Evolutionary conservation across 129 eudicot species (phyloP), one percentile per base, ranked within the genome.

Genomic region (Centrapalus pauciflorus): DNA sequence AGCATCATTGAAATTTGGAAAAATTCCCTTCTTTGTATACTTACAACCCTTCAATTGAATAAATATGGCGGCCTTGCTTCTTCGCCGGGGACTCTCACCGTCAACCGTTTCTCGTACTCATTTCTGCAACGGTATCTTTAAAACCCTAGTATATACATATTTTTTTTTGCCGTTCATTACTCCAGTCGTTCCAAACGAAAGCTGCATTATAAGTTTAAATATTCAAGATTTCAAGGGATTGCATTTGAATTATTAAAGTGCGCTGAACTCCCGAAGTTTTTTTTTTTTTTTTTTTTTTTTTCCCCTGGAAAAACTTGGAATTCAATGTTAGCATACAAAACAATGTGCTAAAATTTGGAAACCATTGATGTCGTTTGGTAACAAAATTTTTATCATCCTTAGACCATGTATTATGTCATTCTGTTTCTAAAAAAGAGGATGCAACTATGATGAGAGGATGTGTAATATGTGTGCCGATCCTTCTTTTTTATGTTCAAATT

Each of bases 81-180:
- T 80, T 80, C 78, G 81, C 74, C 80, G 77, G 77, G 12, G 70
- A 63, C 63, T 74, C 65, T 64, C 73, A 21, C 46, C 71, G 65
- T 57, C 72, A 1, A 46, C 66, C 54, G 20, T 50, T 66, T 71
- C 51, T 32, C 75, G 37, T 66, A 43, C 56, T 32, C 38, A 75
- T 69, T 65, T 71, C 71, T 19, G 68, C 62, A 46, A 61, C 16
- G 83, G 83, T 79, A 79, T 23, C 62, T 68, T 67, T 20, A 26
- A 26, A 16, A 59, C 37, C 66, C 69, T 26, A 10, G 1, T 16
- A 9, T 35, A 2, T 52, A 34, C n/a, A 1, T 32, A 3, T 35
- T 14, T 25, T n/a, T 5, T 3, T 8, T 13, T 23, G n/a, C 29
- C 2, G 28, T 35, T 27, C 19, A 23, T 26, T 12, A 25, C 63